Base-by-base conservation (phyloP, 2,329 filamentous ascomycete genomes). In the Ceratocystis diversiconidia region DNA sequence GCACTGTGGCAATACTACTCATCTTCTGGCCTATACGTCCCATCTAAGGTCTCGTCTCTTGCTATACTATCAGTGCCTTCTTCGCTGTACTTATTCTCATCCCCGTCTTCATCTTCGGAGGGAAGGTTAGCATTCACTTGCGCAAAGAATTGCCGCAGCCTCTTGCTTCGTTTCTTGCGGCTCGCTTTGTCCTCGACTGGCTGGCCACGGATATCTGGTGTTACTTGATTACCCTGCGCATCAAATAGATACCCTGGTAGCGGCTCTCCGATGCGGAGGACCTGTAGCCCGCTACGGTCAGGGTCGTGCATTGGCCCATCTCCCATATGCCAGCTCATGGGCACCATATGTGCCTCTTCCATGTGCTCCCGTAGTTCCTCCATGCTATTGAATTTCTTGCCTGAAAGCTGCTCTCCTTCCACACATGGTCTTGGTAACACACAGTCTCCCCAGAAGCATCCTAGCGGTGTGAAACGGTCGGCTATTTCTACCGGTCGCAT, bases 271-370 rank as follows among this genome's bases (percentile, higher is more conserved):
- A 71, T 65, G 17, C 66, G 30, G 28, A 68, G 63, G 48, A 69
- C 66, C 48, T 69, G 65, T 48, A 60, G 66, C 15, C 66, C 66
- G 6, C n/a, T 55, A 36, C 65, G 55, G 52, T 68, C 66, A 8
- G 66, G 63, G 30, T 68, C 52, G 41, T 65, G 61, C 12, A 43
- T 36, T 7, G 79, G 79, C 0, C 84, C 84, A 63, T 86, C 84
- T 17, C 84, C 84, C 52, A 80, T 74, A 68, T 85, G 78, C 84
- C 83, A 86, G 46, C 76, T 74, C 65, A 82, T 74, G 1, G 79
- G 78, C 12, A 76, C 70, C 57, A 86, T 72, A 70, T 87, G 84
- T n/a, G 69, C 70, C 67, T 77, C 71, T 64, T 85, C 79, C 44
- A 85, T 70, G 68, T 87, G 84, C 1, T 72, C 69, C n/a, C 73